phyloP scores from a whole-genome alignment of 1,139 yeast species.

The Spathaspora sp. region DNA sequence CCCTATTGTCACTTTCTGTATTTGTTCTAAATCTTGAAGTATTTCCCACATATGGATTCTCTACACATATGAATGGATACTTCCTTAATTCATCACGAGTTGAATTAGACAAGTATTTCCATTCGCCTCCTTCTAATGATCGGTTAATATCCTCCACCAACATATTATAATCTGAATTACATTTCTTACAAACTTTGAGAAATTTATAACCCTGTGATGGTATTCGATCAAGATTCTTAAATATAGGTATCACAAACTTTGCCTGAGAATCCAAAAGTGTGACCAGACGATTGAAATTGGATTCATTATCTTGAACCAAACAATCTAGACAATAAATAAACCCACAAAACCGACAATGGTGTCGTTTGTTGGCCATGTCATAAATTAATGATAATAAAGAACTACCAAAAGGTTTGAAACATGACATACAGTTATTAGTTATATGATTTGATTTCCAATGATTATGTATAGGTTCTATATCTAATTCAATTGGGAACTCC shows the following conservation, averaged over 20 bases:
- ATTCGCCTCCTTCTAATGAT: conserved; percentile 3
- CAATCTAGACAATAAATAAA: conserved; percentile 38
- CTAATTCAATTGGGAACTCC: conserved; percentile 2
- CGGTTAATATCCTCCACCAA: conserved; percentile 28
- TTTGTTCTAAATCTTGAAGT: conserved; percentile 4
- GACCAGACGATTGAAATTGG: conserved; percentile 14
- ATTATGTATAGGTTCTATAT: conserved; percentile 35
- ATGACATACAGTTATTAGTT: conserved; percentile 42
- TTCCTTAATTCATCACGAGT: conserved; percentile 7
- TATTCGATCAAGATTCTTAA: conserved; percentile 18
- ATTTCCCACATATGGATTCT: conserved; percentile 34
- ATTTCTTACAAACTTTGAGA: conserved; percentile 39
- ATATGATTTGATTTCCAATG: conserved; percentile 45
- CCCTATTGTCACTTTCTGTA: conserved; percentile 1
- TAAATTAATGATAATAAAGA: conserved; percentile 17
- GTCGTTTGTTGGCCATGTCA: conserved; percentile 20
- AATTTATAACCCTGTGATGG: conserved; percentile 18
- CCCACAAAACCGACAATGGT: conserved; percentile 49
- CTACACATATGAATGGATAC: conserved; percentile 35
- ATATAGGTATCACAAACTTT: conserved; percentile 38
- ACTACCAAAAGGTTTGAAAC: conserved; percentile 37
- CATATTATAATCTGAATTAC: conserved; percentile 33
- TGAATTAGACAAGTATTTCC: conserved; percentile 4
- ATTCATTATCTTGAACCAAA: conserved; percentile 19
- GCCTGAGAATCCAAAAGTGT: conserved; percentile 36